Evolutionary conservation across 2,329 filamentous ascomycete genomes (phyloP), one percentile per base, ranked within the genome.

Genomic region (Ambrosiella cleistominuta): DNA sequence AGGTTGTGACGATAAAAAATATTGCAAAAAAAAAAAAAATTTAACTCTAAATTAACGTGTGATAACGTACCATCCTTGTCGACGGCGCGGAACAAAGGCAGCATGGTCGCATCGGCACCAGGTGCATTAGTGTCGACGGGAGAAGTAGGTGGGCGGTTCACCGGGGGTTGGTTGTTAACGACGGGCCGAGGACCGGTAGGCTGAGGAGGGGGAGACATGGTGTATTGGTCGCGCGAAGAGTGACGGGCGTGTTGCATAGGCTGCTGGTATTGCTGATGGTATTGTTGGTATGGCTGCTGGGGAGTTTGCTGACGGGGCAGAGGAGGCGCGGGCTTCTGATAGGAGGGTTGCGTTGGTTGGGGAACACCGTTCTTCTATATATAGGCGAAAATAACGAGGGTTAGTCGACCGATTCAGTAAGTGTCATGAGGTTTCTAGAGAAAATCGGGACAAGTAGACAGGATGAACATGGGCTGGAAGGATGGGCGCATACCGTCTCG

Each of bases 1-100:
- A 27, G 27, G 27, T 27, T 27, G 27, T 5, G 4, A 27, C 27
- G 27, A 27, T 27, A 27, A 27, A 27, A 27, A 27, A 27, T 27
- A 27, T 27, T 27, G 27, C 27, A 37, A 15, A 12, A 49, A 44
- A 17, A 57, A 35, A 15, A 12, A 49, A 44, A 17, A 57, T n/a
- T 13, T 52, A 27, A n/a, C 13, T 55, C 5, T 17, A 15, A n/a
- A 17, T 12, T 27, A 44, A 15, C 7, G 12, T 17, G 19, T 47
- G 27, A 27, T 15, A 44, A 70, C 74, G 64, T 72, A 86, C 86
- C 77, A 70, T 88, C 79, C 67, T 88, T 90, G 71, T 98, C 94
- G 12, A 96, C 91, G 1, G 89, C 88, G 61, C 86, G 79, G 72
- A 97, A 98, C 35, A 97, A 75, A 3, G 86, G 86, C 68, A 88